Percentiles rank a stretch among this genome's conserved stretches.
These are phyloP conservation scores for Starmerella scarabaei DNA, from an alignment of 805 yeast genomes.

Conservation along the genomic window DNA sequence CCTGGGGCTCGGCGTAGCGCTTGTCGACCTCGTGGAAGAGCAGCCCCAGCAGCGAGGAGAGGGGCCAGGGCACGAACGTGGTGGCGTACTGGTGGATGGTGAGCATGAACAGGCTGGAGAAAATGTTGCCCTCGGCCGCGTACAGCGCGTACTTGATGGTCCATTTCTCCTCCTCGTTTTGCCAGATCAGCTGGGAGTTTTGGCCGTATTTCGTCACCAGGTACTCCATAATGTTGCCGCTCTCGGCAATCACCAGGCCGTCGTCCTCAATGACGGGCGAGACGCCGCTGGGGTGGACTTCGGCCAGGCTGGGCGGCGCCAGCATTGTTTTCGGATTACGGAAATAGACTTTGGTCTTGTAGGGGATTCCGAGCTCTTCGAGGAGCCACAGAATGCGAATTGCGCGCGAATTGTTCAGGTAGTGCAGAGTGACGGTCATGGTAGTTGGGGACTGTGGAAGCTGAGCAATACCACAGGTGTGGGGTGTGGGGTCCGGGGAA, in stretches of 20 bases:
- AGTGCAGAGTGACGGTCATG: slow-evolving; percentile 16
- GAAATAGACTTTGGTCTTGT: slow-evolving; percentile 40
- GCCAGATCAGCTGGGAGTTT: slow-evolving; percentile 29
- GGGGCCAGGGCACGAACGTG: slow-evolving; percentile 14
- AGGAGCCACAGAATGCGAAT: slow-evolving; percentile 51
- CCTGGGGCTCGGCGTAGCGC: slow-evolving; percentile 39
- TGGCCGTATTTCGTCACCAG: slow-evolving; percentile 40
- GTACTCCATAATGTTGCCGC: slow-evolving; percentile 46
- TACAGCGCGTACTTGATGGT: slow-evolving; percentile 40
- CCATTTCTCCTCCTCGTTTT: slow-evolving; percentile 31
- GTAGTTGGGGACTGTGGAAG: no score
- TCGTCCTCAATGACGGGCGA: slow-evolving; percentile 45
- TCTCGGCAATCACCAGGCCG: slow-evolving; percentile 39
- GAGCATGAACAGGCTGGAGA: slow-evolving; percentile 34
- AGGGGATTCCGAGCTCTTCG: slow-evolving; percentile 46
- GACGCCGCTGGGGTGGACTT: slow-evolving; percentile 51
- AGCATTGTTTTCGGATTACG: slow-evolving; percentile 35
- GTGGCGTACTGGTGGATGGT: slow-evolving; percentile 27
- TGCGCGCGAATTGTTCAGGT: slow-evolving; percentile 43
- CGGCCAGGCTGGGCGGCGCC: slow-evolving; percentile 39
- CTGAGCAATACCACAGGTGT: no score
- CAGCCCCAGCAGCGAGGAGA: slow-evolving; percentile 28
- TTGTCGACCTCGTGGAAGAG: slow-evolving; percentile 37
- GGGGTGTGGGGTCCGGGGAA: no score
- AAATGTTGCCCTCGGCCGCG: slow-evolving; percentile 51